Percentiles rank a stretch among this genome's conserved stretches.
Conservation (phyloP, 768 basidiomycete species). For the Omphalotus guepiniiformis region DNA sequence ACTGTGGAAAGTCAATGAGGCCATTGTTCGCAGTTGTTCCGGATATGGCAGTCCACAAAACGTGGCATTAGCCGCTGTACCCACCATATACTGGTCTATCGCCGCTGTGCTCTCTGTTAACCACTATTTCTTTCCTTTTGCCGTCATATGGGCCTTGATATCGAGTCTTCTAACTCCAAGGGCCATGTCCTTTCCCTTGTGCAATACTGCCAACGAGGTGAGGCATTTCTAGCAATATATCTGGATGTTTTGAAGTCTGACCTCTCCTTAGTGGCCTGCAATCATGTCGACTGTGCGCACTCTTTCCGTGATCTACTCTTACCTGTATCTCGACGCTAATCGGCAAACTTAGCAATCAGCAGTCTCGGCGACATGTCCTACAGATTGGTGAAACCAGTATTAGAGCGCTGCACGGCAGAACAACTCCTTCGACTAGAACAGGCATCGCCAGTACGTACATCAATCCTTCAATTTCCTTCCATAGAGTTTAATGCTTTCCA, state of each 20-base stretch:
- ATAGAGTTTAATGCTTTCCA: conserved; percentile 8
- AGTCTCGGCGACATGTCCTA: conserved; percentile 64
- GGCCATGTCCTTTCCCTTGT: conserved; percentile 61
- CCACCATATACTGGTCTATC: no score
- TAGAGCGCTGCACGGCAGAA: conserved; percentile 69
- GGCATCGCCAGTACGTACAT: conserved; percentile 57
- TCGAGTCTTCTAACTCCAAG: conserved; percentile 20
- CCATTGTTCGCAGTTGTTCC: no score
- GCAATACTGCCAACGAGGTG: conserved; percentile 70
- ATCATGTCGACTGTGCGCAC: conserved; percentile 58
- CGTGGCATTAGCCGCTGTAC: no score
- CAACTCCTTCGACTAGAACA: conserved; percentile 67
- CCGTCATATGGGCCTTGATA: conserved; percentile 36
- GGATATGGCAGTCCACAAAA: no score
- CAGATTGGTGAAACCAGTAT: conserved; percentile 64
- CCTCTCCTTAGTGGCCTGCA: conserved; percentile 44
- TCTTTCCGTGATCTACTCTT: neutral
- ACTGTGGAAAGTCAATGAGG: no score
- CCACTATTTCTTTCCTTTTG: no score
- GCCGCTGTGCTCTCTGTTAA: no score
- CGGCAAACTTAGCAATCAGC: conserved; percentile 47
- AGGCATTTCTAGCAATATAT: conserved; percentile 18
- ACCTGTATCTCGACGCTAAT: conserved; percentile 8
- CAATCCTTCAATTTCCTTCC: conserved; percentile 8
- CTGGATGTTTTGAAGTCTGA: conserved; percentile 11